phyloP scores from a whole-genome alignment of 257 asterid species.

The Ajuga chamaepitys region DNA sequence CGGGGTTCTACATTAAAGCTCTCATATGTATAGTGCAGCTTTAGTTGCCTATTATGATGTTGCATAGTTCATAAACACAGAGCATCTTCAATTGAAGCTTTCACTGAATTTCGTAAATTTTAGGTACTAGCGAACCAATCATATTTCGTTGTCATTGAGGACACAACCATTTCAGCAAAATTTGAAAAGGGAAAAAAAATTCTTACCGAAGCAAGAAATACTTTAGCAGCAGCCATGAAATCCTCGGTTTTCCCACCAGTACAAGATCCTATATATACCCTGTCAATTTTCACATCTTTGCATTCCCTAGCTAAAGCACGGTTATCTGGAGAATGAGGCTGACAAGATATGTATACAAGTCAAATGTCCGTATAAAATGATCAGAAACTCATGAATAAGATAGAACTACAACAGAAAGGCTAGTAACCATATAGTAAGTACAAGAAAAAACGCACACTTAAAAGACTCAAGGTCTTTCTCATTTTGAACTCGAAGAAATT shows the following conservation, averaged over 20 bases:
- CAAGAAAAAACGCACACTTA: too few species aligned
- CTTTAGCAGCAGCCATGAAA: constrained; percentile 95
- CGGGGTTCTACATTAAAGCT: too few species aligned
- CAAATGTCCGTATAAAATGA: not conserved
- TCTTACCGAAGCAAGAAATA: constrained; percentile 76
- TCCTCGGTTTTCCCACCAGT: constrained; percentile 97
- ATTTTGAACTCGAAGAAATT: too few species aligned
- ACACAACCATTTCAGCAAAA: not conserved
- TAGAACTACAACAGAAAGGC: too few species aligned
- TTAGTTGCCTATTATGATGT: too few species aligned
- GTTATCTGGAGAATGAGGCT: constrained; percentile 98
- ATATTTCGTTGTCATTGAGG: not conserved
- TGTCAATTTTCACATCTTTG: constrained; percentile 83
- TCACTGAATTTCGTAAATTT: not conserved
- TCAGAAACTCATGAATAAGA: too few species aligned
- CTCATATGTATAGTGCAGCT: too few species aligned
- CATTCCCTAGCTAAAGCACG: constrained; percentile 97
- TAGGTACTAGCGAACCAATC: not conserved
- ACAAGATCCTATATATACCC: constrained; percentile 96
- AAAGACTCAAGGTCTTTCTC: too few species aligned
- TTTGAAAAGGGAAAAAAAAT: not conserved
- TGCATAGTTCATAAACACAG: too few species aligned
- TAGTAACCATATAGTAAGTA: too few species aligned
- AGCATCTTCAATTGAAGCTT: not conserved
- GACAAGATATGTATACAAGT: constrained; percentile 11